Percentiles rank a stretch among this genome's conserved stretches.
These are phyloP conservation scores for Russula olivacea DNA, from an alignment of 768 basidiomycete genomes.

Conservation along the genomic window DNA sequence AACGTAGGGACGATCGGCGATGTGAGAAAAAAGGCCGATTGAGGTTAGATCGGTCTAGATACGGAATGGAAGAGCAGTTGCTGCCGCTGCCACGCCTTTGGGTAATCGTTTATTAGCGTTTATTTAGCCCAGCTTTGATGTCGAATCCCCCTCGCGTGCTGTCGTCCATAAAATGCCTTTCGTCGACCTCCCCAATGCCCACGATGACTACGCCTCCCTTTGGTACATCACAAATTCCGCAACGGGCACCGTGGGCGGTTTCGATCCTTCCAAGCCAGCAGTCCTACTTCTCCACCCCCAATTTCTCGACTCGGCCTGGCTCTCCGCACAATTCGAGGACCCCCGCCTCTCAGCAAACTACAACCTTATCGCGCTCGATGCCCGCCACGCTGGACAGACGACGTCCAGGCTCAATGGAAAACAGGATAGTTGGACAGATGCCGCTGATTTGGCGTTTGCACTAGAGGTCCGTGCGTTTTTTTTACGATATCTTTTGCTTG, in stretches of 20 bases:
- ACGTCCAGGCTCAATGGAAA: constrained; percentile 19
- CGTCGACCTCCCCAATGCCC: constrained; percentile 21
- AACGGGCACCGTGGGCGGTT: constrained; percentile 25
- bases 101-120: background rate
- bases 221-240: constrained; percentile 31
- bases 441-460: constrained; percentile 29
- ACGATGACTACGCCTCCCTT: constrained; percentile 26
- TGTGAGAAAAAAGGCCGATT: background rate
- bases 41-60: background rate
- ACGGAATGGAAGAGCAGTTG: background rate
- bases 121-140: too few relatives aligned
- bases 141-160: background rate
- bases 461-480: constrained; percentile 14
- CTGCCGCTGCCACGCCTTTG: background rate
- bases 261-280: constrained; percentile 28
- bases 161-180: constrained; percentile 18
- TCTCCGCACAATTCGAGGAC: constrained; percentile 28
- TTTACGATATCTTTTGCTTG: background rate
- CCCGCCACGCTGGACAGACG: constrained; percentile 26
- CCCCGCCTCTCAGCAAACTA: constrained; percentile 26
- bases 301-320: constrained; percentile 29
- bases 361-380: constrained; percentile 30
- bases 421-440: constrained; percentile 30
- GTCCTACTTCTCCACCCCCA: constrained; percentile 28
- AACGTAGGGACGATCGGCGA: too few relatives aligned